These are phyloP conservation scores for Huntiella savannae DNA, from an alignment of 2,329 filamentous ascomycete species.

Conservation along the genomic window DNA sequence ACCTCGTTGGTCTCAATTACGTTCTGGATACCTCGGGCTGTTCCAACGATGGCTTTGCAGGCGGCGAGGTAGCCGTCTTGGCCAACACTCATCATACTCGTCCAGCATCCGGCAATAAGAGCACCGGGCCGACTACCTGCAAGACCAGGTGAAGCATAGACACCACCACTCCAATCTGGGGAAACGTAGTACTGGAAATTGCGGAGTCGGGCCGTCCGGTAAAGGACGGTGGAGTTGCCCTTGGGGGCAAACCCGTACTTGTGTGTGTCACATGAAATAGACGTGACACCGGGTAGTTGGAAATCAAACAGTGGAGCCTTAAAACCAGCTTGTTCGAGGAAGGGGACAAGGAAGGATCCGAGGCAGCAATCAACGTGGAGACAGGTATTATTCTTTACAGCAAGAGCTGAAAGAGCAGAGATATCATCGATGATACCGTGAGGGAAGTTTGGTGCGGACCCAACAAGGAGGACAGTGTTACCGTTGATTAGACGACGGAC, in stretches of 20 bases:
- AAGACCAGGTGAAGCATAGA: constrained; percentile 84
- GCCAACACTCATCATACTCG: constrained; percentile 72
- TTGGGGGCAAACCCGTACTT: constrained; percentile 98
- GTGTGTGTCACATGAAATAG: constrained; percentile 92
- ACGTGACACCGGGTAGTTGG: constrained; percentile 79
- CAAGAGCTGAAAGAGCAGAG: constrained; percentile 61
- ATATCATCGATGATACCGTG: constrained; percentile 98
- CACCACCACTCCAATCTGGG: constrained; percentile 85
- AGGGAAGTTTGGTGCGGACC: constrained; percentile 91
- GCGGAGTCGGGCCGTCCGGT: constrained; percentile 60
- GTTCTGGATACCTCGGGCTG: constrained; percentile 62
- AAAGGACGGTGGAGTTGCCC: constrained; percentile 83
- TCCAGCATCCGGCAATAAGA: constrained; percentile 91
- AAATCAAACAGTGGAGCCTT: constrained; percentile 83
- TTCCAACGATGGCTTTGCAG: constrained; percentile 73
- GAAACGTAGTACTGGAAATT: constrained; percentile 93
- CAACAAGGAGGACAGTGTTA: constrained; percentile 85
- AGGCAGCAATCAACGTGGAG: constrained; percentile 96
- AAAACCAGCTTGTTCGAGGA: constrained; percentile 85
- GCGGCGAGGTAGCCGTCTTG: constrained; percentile 74
- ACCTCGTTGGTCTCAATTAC: constrained; percentile 51
- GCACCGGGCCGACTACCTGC: constrained; percentile 84
- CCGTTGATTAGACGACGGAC: constrained; percentile 77
- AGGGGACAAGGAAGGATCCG: constrained; percentile 83
- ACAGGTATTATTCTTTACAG: constrained; percentile 58